Evolutionary conservation across 768 basidiomycete species (phyloP), one percentile per base, ranked within the genome.

Genomic region (Podaxis sp.): DNA sequence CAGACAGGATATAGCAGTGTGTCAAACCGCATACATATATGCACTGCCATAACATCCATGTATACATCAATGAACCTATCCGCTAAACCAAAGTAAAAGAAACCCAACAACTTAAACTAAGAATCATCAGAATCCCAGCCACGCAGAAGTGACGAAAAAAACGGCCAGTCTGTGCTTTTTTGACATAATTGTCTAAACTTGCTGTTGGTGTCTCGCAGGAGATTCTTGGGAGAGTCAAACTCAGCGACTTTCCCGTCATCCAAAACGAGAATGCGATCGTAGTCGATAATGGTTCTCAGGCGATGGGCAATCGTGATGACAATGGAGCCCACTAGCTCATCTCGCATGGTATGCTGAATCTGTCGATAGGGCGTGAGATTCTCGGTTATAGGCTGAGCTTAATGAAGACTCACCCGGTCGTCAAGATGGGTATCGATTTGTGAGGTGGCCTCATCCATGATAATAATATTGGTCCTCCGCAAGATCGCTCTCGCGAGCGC

Each of bases 231-330:
- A 8, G 83, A 77, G 60, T 88, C 93, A 71, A 86, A 93, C 69
- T 95, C 92, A n/a, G 86, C 72, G 49, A 95, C 79, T 60, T 82
- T 78, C 1, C 93, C 93, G 17, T 82, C 79, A 57, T 86, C 88
- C 22, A 92, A 74, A n/a, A 93, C 88, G 66, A 93, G 75, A 67
- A 94, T 78, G 13, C 87, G 78, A 74, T 87, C 85, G 72, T 91
- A 85, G 72, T 93, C 87, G 64, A 93, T 85, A 59, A 92, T 85
- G 0, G 90, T 92, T 70, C 85, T 85, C 22, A 92, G 76, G 13
- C 90, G 79, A 75, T 93, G 93, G 3, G 93, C 93, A 61, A 94
- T 93, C 8, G 91, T 93, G 40, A 95, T 83, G 19, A 94, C 87
- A 19, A 93, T 88, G 0, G 89, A 83, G 11, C 82, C 81, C 1